These are phyloP conservation scores for Cladorrhinum sp. DNA, from an alignment of 2,329 filamentous ascomycete species.

Conservation along the genomic window DNA sequence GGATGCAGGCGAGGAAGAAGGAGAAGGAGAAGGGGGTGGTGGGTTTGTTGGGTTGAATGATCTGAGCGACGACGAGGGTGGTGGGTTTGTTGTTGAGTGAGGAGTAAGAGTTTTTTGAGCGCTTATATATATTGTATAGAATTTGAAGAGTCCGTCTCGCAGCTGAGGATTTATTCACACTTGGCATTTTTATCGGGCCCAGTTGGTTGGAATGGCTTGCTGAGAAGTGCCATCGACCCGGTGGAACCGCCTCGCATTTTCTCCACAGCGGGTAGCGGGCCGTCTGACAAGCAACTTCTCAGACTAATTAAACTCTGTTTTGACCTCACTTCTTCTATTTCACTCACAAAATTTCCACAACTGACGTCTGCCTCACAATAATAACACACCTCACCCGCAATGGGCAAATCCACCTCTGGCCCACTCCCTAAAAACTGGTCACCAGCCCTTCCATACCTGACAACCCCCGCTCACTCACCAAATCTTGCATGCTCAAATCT, in stretches of 20 bases:
- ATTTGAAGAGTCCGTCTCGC: too few relatives aligned
- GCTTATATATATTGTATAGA: too few relatives aligned
- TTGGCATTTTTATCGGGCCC: too few relatives aligned
- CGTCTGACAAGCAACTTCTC: neutral
- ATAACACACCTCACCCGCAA: neutral
- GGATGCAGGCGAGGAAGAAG: constrained; percentile 32
- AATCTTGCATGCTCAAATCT: constrained; percentile 43
- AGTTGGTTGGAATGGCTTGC: too few relatives aligned
- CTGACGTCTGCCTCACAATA: neutral
- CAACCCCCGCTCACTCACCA: constrained; percentile 46
- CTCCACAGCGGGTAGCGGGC: neutral
- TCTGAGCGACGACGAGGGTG: constrained; percentile 14
- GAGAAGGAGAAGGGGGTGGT: constrained; percentile 30
- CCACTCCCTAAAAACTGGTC: constrained; percentile 57
- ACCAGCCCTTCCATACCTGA: constrained; percentile 49
- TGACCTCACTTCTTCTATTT: neutral
- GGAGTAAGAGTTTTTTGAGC: too few relatives aligned
- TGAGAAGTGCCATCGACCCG: too few relatives aligned
- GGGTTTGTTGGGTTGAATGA: constrained; percentile 30
- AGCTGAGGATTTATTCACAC: too few relatives aligned
- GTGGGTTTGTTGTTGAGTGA: neutral
- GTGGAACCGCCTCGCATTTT: neutral
- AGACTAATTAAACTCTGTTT: neutral
- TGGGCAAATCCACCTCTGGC: neutral
- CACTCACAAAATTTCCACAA: too few relatives aligned